Base-by-base conservation (phyloP, 805 yeast genomes). In the Wickerhamomyces kurtzmanii region DNA sequence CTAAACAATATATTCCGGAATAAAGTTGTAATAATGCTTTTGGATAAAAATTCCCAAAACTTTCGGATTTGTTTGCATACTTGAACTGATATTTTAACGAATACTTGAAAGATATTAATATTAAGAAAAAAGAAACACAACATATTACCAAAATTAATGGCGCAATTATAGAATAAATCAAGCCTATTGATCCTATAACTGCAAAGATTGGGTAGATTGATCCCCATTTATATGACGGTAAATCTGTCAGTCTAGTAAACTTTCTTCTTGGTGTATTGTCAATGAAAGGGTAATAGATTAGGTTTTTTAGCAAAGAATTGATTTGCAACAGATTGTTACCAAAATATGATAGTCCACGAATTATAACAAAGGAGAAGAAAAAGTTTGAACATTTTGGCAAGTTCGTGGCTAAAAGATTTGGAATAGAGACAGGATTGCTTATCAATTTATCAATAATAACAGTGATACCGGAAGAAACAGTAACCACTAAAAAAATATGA, bases 341-440 rank as follows among this genome's bases (percentile, higher is more conserved):
- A 36, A 79, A 71, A 30, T 80, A 72, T 2, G 87, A 70, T 31
- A 86, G 55, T 0, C 94, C 89, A 51, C 81, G 76, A 19, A 86
- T 60, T 0, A 83, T 55, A 21, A 85, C 57, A 43, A 78, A 84
- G 4, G 87, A 80, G 49, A 77, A 77, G 55, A 86, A 87, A 45
- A 87, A 86, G 24, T 77, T 82, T 1, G 95, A 78, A 15, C 94
- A 81, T 44, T 80, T 81, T 0, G 96, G 95, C 20, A 87, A 60
- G 40, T 85, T 82, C 10, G 68, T 65, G 0, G 94, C 94, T 15
- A 85, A 59, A 30, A 83, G 51, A 5, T 71, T 60, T 1, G 91
- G 85, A 9, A 82, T 68, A 1, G 83, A 71, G 0, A 75, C 71
- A 1, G 95, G 95, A 38, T 70, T 76, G 33, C 69, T 72, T 6